phyloP scores from a whole-genome alignment of 371 early-diverging fungal species.

The Ordospora colligata region DNA sequence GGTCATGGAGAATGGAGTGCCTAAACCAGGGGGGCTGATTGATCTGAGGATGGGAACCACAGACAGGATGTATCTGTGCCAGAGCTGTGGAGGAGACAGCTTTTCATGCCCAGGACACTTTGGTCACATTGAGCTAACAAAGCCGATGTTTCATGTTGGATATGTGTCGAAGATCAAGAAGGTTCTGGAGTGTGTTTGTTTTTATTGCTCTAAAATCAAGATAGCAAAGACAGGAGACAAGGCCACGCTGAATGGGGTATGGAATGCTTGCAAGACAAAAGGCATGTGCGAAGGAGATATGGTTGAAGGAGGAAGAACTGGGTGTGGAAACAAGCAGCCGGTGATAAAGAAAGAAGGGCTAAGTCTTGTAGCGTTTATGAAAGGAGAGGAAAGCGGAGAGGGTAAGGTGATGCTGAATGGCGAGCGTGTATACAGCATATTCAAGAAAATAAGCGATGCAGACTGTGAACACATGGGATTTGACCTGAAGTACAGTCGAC shows the following conservation, averaged over 20 bases:
- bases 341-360: conserved; percentile 77
- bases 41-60: conserved; percentile 96
- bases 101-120: conserved; percentile 95
- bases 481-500: conserved; percentile 77
- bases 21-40: conserved; percentile 78
- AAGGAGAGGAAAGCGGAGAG: conserved; percentile 58
- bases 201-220: conserved; percentile 89
- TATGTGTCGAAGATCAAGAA: conserved; percentile 72
- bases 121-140: conserved; percentile 93
- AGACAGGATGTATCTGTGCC: conserved; percentile 90
- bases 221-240: conserved; percentile 67
- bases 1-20: conserved; percentile 78
- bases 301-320: conserved; percentile 62
- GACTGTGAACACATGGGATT: conserved; percentile 81
- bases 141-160: conserved; percentile 82
- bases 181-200: conserved; percentile 93
- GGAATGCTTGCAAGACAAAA: conserved; percentile 76
- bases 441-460: conserved; percentile 78
- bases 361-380: conserved; percentile 67
- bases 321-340: conserved; percentile 83
- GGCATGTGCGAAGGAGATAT: conserved; percentile 73
- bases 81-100: conserved; percentile 87
- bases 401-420: conserved; percentile 65
- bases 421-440: conserved; percentile 71
- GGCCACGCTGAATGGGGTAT: conserved; percentile 66